phyloP scores from a whole-genome alignment of 2,329 filamentous ascomycete genomes.

The Calonectria hawksworthii region DNA sequence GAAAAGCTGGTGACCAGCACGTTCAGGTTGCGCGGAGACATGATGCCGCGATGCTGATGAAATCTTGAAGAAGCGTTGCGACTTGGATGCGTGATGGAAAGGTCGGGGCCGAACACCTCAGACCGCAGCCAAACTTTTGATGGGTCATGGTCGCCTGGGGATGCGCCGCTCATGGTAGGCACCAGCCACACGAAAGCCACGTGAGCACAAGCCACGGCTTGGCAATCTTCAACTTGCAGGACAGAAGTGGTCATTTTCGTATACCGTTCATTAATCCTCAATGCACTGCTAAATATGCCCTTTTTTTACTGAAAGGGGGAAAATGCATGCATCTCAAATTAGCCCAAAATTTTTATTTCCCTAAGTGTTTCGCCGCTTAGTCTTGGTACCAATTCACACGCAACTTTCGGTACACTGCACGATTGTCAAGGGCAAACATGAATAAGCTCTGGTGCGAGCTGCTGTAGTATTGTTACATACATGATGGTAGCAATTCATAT shows the following conservation, averaged over 20 bases:
- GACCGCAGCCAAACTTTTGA: conserved; percentile 1
- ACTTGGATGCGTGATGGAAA: neutral
- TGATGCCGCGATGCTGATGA: conserved; percentile 48
- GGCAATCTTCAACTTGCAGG: neutral
- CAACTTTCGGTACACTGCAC: too few relatives aligned
- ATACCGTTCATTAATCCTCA: neutral
- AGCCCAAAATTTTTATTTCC: too few relatives aligned
- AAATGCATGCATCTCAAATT: neutral
- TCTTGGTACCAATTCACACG: neutral
- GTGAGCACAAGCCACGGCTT: conserved; percentile 39
- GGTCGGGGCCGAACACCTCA: neutral
- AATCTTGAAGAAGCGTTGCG: neutral
- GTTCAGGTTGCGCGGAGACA: conserved; percentile 76
- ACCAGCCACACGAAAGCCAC: conserved; percentile 36
- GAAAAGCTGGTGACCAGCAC: conserved; percentile 88
- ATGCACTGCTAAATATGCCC: neutral
- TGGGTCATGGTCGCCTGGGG: neutral
- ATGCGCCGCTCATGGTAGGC: neutral
- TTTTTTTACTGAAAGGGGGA: too few relatives aligned
- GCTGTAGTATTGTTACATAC: neutral
- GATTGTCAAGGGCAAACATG: neutral
- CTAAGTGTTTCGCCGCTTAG: neutral
- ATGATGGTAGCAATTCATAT: neutral
- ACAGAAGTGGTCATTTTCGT: neutral
- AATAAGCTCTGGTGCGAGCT: too few relatives aligned